phyloP scores from a whole-genome alignment of 352 stramenopile species.

The Phytophthora constricta region DNA sequence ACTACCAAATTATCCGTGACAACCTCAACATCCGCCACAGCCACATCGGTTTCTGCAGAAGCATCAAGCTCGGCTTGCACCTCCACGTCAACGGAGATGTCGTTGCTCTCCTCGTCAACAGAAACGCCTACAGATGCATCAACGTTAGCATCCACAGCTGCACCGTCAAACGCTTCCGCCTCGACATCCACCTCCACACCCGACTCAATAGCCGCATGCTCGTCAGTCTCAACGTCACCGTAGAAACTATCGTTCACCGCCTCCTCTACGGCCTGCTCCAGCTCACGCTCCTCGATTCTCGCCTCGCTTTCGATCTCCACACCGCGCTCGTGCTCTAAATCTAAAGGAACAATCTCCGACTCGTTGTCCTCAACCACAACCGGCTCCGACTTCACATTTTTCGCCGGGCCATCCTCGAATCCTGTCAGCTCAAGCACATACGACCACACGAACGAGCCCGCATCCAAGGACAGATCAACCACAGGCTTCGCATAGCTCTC shows the following conservation, averaged over 20 bases:
- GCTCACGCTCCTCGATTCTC: not conserved
- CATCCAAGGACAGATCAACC: constrained; percentile 40
- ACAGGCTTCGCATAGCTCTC: constrained; percentile 46
- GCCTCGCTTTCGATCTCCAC: not conserved
- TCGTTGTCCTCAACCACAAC: constrained; percentile 7
- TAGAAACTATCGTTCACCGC: constrained; percentile 12
- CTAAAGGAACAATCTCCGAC: not conserved
- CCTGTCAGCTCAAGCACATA: constrained; percentile 31
- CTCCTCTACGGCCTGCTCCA: constrained; percentile 9
- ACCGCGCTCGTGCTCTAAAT: too few relatives aligned
- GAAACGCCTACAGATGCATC: not conserved
- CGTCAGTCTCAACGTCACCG: not conserved
- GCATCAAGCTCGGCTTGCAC: not conserved
- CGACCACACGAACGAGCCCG: constrained; percentile 34
- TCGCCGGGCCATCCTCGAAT: constrained; percentile 9
- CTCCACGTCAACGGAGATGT: constrained; percentile 1
- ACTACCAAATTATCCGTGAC: not conserved
- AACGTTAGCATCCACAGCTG: not conserved
- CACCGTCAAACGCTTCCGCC: not conserved
- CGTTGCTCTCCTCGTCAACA: constrained; percentile 7
- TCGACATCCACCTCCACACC: constrained; percentile 11
- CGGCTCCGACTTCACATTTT: not conserved
- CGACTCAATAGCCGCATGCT: constrained; percentile 1
- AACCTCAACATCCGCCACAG: not conserved
- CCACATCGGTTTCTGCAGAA: not conserved